Evolutionary conservation across 2,329 filamentous ascomycete genomes (phyloP), one percentile per base, ranked within the genome.

Genomic region (Ophiostoma sp.): DNA sequence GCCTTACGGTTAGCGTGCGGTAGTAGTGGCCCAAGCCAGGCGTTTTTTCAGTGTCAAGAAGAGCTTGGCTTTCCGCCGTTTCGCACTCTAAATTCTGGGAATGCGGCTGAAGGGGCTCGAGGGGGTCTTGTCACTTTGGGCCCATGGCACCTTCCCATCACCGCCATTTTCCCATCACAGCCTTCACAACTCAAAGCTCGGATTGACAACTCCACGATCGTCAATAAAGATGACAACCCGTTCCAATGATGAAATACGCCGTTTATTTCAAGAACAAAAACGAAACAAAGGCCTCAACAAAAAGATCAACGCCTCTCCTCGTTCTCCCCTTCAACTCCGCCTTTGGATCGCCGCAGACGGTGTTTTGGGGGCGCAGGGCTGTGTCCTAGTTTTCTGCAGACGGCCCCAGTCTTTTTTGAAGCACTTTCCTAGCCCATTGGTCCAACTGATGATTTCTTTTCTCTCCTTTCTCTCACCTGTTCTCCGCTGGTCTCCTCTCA

Each of bases 321-420:
- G 11, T 48, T 22, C 15, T 63, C 19, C 33, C 25, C 36, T 25
- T 48, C 63, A 48, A 48, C 63, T 66, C 63, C 63, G 39, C 63
- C 63, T 66, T 66, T 66, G 39, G 22, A 48, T 66, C 63, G 63
- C 39, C 39, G 22, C 63, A 45, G 39, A 28, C 36, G 22, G 25
- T 19, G 57, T 33, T 71, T 50, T 70, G 19, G 61, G 48, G 39
- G 69, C 52, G 64, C 48, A 69, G 45, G 66, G 66, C 66, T 55
- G 66, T 55, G 66, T 52, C 66, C 31, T 28, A 28, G 63, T 39
- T 48, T 31, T 66, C 63, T 25, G 36, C 59, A 42, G 39, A 17
- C 63, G 22, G 63, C 22, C 63, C 63, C 63, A 66, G 39, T 66
- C 25, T 48, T 45, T 28, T 36, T 15, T 15, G 11, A 5, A 36